A percentile compares a stretch with the other conserved stretches of the same genome.
These are phyloP conservation scores for Fragaria ananassa DNA, from an alignment of 306 rosid genomes.

Conservation along the genomic window DNA sequence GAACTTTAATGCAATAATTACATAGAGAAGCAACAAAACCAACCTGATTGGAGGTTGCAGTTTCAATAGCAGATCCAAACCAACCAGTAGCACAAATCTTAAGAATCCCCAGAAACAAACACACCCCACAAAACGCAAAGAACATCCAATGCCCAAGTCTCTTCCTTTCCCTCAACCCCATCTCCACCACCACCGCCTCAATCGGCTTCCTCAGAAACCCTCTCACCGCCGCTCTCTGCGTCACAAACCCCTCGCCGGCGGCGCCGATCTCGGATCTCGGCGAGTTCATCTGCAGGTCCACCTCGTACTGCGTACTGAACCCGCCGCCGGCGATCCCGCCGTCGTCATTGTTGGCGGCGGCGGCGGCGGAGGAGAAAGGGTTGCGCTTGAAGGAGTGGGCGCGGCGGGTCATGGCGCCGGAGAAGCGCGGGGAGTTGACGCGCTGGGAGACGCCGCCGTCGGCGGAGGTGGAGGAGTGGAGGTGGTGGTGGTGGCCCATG, in stretches of 20 bases:
- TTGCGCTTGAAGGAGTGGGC: slow-evolving; percentile 91
- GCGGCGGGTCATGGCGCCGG: slow-evolving; percentile 95
- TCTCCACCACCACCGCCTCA: slow-evolving; percentile 56
- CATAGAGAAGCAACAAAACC: background rate
- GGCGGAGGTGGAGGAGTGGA: slow-evolving; percentile 50
- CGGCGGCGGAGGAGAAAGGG: background rate
- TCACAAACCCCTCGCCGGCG: slow-evolving; percentile 45
- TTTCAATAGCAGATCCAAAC: slow-evolving; percentile 89
- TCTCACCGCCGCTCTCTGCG: slow-evolving; percentile 49
- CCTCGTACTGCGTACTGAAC: slow-evolving; percentile 50
- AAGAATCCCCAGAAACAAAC: slow-evolving; percentile 76
- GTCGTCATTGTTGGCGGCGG: slow-evolving; percentile 8
- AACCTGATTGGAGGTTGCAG: slow-evolving; percentile 58
- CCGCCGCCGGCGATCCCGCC: slow-evolving; percentile 5
- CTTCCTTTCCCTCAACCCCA: slow-evolving; percentile 66
- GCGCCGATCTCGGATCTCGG: slow-evolving; percentile 64
- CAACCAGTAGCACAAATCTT: slow-evolving; percentile 95
- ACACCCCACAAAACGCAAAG: slow-evolving; percentile 69
- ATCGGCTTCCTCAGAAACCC: slow-evolving; percentile 51
- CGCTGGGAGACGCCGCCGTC: slow-evolving; percentile 87
- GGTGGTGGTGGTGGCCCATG: slow-evolving; percentile 64
- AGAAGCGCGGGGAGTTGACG: slow-evolving; percentile 86
- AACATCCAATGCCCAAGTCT: slow-evolving; percentile 92
- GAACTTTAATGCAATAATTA: background rate
- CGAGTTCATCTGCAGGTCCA: slow-evolving; percentile 63